Evolutionary conservation across 1,284 basidiomycete genomes (phyloP), one percentile per base, ranked within the genome.

Genomic region (Cerioporus squamosus): DNA sequence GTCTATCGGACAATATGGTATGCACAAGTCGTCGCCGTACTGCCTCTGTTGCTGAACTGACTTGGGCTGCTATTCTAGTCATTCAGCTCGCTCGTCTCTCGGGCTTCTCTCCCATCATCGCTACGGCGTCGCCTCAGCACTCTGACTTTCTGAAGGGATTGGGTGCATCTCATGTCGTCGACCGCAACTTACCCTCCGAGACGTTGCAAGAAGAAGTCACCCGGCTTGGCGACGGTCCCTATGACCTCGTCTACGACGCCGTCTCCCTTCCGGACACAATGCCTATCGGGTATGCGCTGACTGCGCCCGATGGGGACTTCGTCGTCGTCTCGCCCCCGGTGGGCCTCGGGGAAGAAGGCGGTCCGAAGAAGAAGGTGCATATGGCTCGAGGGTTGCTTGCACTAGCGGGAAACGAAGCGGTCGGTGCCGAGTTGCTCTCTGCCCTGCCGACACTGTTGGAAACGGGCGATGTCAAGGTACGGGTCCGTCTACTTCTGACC

Each of bases 31-130:
- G 4, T 7, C 10, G 24, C 14, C 17, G 26, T 10, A 2, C 15
- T 17, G n/a, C 14, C 20, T 17, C 48, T 18, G 72, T 75, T n/a
- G 14, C 75, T 9, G 26, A 29, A 73, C 14, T 68, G 71, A 62
- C 73, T 61, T 52, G 60, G 75, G 23, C 53, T 67, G 60, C 1
- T 10, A 12, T 20, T 20, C 49, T 46, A 70, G 72, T 68, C 1
- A 75, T 82, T 33, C 82, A 84, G 66, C 66, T 83, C 20, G 79
- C 78, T 14, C 76, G 73, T 46, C 65, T 81, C 14, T 77, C 81
- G 0, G 81, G 82, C 0, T 81, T 83, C 68, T 76, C 74, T 3
- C 76, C 76, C 4, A 80, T 83, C 59, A 75, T 84, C 59, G 72
- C 79, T 2, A 83, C 81, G 5, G 74, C 80, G 5, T 83, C 81